Conservation (phyloP, 805 yeast genomes). For the Lachancea thermotolerans region DNA sequence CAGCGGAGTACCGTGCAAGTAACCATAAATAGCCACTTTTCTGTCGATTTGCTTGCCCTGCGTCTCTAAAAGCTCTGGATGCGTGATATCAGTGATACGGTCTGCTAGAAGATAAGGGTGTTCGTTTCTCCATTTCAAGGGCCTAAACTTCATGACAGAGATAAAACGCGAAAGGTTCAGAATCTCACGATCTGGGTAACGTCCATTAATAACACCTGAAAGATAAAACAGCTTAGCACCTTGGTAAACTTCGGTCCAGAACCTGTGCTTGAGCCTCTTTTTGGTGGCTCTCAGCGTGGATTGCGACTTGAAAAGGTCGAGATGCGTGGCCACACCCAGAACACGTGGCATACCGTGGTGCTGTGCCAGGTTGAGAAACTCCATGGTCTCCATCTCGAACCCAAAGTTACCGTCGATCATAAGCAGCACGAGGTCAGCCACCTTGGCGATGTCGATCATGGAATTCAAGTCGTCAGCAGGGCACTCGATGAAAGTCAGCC, state of each 20-base stretch:
- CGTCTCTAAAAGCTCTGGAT: constrained; percentile 68
- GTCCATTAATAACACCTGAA: constrained; percentile 92
- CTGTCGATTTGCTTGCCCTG: constrained; percentile 79
- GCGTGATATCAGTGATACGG: constrained; percentile 88
- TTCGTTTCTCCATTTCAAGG: constrained; percentile 98
- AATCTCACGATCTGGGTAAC: constrained; percentile 96
- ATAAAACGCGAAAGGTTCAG: constrained; percentile 86
- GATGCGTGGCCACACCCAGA: constrained; percentile 89
- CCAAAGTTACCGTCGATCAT: constrained; percentile 97
- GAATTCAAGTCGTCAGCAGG: constrained; percentile 80
- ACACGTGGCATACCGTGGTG: constrained; percentile 99
- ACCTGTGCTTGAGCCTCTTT: constrained; percentile 84
- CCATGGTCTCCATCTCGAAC: constrained; percentile 99
- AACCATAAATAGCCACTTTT: constrained; percentile 87
- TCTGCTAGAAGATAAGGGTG: constrained; percentile 93
- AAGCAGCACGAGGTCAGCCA: constrained; percentile 84
- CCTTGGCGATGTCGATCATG: constrained; percentile 93
- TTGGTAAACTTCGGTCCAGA: constrained; percentile 98
- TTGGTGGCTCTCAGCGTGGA: constrained; percentile 86
- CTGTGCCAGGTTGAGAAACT: constrained; percentile 88
- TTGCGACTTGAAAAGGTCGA: constrained; percentile 87
- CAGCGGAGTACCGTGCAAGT: constrained; percentile 88
- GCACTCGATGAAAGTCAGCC: constrained; percentile 90
- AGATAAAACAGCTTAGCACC: constrained; percentile 95
- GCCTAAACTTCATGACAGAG: constrained; percentile 96